A percentile compares a stretch with the other conserved stretches of the same genome.
These are phyloP conservation scores for Artemisia tridentata DNA, from an alignment of 129 eudicot species.

Conservation along the genomic window DNA sequence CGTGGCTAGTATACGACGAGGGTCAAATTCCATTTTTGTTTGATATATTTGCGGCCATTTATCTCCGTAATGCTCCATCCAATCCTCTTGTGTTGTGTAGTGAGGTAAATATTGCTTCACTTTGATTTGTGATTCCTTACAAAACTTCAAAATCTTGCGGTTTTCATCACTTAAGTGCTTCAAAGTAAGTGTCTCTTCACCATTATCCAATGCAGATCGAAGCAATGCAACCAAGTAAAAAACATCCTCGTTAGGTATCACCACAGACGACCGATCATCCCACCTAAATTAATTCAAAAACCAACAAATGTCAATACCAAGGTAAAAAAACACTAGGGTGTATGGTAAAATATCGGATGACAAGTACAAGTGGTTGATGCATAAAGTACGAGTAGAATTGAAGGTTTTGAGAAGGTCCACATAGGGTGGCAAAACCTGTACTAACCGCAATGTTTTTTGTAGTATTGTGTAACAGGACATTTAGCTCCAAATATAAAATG, in stretches of 20 bases:
- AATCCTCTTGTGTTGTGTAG: constrained; percentile 62
- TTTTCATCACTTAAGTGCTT: constrained; percentile 64
- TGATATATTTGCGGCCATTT: constrained; percentile 59
- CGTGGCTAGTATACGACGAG: constrained; percentile 59
- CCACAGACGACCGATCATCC: constrained; percentile 64
- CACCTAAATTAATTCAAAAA: constrained; percentile 37
- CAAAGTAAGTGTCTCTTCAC: constrained; percentile 59
- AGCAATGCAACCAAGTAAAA: constrained; percentile 82
- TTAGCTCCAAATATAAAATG: too few species aligned
- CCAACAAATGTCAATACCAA: not conserved
- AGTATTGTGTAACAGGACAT: constrained; percentile 37
- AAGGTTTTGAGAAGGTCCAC: constrained; percentile 27
- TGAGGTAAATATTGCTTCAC: constrained; percentile 80
- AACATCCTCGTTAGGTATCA: constrained; percentile 79
- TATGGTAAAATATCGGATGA: not conserved
- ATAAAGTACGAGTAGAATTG: not conserved
- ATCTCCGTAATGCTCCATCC: constrained; percentile 73
- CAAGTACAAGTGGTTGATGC: constrained; percentile 15
- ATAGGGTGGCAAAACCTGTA: constrained; percentile 32
- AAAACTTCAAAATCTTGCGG: constrained; percentile 52
- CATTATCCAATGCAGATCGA: constrained; percentile 67
- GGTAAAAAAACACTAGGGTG: not conserved
- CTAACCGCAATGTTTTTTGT: constrained; percentile 31
- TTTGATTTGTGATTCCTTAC: constrained; percentile 50
- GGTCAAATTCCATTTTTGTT: constrained; percentile 67